These are phyloP conservation scores for Thalia dealbata DNA, from an alignment of 176 grass and related monocot species.

Conservation along the genomic window DNA sequence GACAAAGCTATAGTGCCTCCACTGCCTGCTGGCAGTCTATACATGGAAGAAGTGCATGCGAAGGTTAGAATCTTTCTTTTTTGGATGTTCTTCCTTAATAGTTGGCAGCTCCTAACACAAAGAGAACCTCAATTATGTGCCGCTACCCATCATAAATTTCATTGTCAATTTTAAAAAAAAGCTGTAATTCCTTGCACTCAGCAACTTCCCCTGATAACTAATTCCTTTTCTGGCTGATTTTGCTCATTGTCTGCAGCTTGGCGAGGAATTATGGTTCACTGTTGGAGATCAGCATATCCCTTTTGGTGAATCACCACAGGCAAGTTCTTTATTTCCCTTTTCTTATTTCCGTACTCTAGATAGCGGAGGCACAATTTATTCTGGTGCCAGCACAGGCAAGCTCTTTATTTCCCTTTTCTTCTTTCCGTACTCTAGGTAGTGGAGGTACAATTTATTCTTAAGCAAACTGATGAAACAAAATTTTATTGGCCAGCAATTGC, in stretches of 20 bases:
- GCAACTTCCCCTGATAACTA: not conserved
- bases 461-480: not conserved
- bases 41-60: slow-evolving; percentile 94
- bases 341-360: not conserved
- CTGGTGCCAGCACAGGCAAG: slow-evolving; percentile 72
- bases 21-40: slow-evolving; percentile 66
- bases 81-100: not conserved
- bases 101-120: no score
- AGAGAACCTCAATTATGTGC: not conserved
- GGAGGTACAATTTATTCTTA: not conserved
- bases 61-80: slow-evolving; percentile 39
- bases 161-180: not conserved
- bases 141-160: not conserved
- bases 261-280: slow-evolving; percentile 89
- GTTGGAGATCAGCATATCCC: slow-evolving; percentile 76
- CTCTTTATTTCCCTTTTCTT: not conserved
- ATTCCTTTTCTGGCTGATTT: not conserved
- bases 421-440: not conserved
- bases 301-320: slow-evolving; percentile 96
- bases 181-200: not conserved
- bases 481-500: not conserved
- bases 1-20: slow-evolving; percentile 73
- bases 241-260: slow-evolving; percentile 54
- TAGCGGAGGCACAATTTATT: not conserved
- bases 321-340: not conserved